Percentiles rank a stretch among this genome's conserved stretches.
Conservation (phyloP, 148 eudicot genomes). For the Nepenthes gracilis region DNA sequence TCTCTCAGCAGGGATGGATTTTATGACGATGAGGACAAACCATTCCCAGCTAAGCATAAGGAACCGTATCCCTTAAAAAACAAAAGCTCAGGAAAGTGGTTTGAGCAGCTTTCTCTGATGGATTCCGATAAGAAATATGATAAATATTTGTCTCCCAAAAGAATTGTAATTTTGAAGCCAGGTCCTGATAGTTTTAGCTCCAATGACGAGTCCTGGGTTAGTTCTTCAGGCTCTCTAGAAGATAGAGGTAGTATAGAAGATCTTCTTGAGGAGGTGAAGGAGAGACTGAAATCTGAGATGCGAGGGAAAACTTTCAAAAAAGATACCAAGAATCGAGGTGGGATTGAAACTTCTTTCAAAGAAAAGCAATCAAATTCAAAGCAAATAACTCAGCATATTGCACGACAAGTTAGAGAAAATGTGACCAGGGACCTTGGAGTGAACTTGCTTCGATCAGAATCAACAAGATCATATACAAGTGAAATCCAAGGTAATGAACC, state of each 20-base stretch:
- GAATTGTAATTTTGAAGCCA: conserved; percentile 81
- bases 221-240: conserved; percentile 55
- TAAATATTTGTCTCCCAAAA: conserved; percentile 38
- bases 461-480: conserved; percentile 65
- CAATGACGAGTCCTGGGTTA: conserved; percentile 63
- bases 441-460: conserved; percentile 62
- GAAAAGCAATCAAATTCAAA: conserved; percentile 53
- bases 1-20: conserved; percentile 16
- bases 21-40: conserved; percentile 14
- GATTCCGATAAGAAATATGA: conserved; percentile 20
- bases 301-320: conserved; percentile 38
- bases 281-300: conserved; percentile 59
- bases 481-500: conserved; percentile 39
- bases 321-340: conserved; percentile 56
- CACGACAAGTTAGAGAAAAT: conserved; percentile 43
- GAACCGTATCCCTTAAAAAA: conserved; percentile 30
- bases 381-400: conserved; percentile 47
- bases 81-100: conserved; percentile 27
- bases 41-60: conserved; percentile 21
- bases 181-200: conserved; percentile 49
- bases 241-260: conserved; percentile 78
- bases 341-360: conserved; percentile 74
- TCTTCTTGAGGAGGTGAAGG: conserved; percentile 95
- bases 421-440: conserved; percentile 33
- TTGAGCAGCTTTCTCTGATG: conserved; percentile 21